A percentile compares a stretch with the other conserved stretches of the same genome.
Conservation (phyloP, 1,284 basidiomycete genomes). For the Pseudozyma thailandica region DNA sequence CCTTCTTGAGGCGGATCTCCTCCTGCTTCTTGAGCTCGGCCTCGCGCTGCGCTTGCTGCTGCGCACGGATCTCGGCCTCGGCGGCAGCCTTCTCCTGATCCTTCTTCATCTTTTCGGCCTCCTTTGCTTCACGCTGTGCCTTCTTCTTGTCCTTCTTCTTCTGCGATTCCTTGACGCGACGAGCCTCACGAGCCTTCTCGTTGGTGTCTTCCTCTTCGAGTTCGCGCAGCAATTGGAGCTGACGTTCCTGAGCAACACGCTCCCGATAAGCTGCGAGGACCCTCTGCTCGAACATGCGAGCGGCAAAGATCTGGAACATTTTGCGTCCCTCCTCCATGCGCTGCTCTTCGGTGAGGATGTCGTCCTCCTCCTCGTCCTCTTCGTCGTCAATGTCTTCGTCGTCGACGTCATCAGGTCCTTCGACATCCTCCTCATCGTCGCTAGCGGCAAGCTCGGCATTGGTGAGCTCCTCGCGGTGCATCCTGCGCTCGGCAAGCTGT, state of each 20-base stretch:
- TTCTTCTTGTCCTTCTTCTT: conserved; percentile 98
- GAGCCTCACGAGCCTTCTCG: conserved; percentile 84
- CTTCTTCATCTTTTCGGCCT: conserved; percentile 82
- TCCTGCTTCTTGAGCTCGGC: conserved; percentile 71
- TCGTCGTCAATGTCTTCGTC: conserved; percentile 71
- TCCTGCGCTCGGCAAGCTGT: conserved; percentile 91
- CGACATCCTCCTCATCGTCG: conserved; percentile 51
- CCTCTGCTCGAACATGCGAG: conserved; percentile 98
- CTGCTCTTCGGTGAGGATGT: conserved; percentile 74
- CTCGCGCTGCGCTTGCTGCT: conserved; percentile 74
- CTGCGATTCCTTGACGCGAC: conserved; percentile 94
- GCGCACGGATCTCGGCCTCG: conserved; percentile 74
- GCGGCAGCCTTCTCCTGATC: conserved; percentile 71
- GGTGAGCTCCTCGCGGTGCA: conserved; percentile 84
- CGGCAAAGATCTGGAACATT: conserved; percentile 99
- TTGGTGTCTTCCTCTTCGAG: conserved; percentile 87
- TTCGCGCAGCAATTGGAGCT: conserved; percentile 85
- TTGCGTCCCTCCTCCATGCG: conserved; percentile 98
- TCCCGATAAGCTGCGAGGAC: conserved; percentile 92
- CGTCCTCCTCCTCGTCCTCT: conserved; percentile 71
- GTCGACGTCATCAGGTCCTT: conserved; percentile 58
- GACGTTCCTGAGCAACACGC: conserved; percentile 85
- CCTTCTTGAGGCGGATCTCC: conserved; percentile 75
- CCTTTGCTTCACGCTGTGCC: conserved; percentile 85
- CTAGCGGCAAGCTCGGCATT: conserved; percentile 70